Base-by-base conservation (phyloP, 805 yeast genomes). In the Hyphopichia homilentoma region DNA sequence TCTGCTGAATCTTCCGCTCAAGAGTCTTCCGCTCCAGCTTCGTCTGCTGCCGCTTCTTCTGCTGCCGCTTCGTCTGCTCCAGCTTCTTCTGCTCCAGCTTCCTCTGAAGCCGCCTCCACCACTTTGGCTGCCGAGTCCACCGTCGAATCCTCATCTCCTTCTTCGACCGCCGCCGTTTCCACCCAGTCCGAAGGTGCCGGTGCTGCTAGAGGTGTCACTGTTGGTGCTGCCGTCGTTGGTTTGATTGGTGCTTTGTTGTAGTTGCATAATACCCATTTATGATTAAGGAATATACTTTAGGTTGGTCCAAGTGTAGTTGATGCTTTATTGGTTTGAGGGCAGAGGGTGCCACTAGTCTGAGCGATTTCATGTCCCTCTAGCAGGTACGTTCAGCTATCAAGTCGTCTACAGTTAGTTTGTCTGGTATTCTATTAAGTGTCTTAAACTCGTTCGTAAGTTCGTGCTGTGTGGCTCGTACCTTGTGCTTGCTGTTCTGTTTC, bases 221-320 rank as follows among this genome's bases (percentile, higher is more conserved):
- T 64, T 33, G 64, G 61, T 29, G 68, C 68, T 21, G 61, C 64
- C 39, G 40, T 62, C 11, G 59, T 58, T 36, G 72, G 70, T 32
- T 47, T 67, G 16, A 52, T 59, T 22, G 73, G 65, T 47, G 66
- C 54, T 40, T 54, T 56, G 27, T 46, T 56, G 32, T 56, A 52
- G 39, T 25, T 27, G n/a, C n/a, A n/a, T n/a, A n/a, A n/a, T n/a
- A n/a, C n/a, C 16, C 16, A 11, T 26, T 26, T n/a, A n/a, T n/a
- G n/a, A n/a, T n/a, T n/a, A n/a, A n/a, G n/a, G n/a, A n/a, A n/a
- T n/a, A n/a, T n/a, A n/a, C n/a, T n/a, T n/a, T n/a, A n/a, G n/a
- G n/a, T n/a, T n/a, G n/a, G n/a, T n/a, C n/a, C n/a, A n/a, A n/a
- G n/a, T n/a, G n/a, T n/a, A n/a, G n/a, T n/a, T n/a, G n/a, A n/a